These are phyloP conservation scores for Phialophora tarda DNA, from an alignment of 2,329 filamentous ascomycete genomes.

Conservation along the genomic window DNA sequence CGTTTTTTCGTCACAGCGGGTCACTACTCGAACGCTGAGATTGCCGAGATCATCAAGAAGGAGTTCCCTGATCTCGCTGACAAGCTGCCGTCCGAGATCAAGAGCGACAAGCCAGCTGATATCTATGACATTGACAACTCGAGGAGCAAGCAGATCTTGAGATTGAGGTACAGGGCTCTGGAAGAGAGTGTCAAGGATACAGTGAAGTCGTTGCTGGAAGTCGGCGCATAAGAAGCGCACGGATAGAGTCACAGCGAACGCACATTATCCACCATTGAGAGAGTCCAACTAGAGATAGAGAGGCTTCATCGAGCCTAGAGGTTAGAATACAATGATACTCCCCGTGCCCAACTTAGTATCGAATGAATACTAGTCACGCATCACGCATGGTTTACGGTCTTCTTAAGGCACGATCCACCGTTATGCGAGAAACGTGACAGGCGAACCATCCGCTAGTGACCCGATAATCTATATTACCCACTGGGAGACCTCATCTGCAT, in stretches of 20 bases:
- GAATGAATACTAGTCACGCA: not conserved
- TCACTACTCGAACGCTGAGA: slow-evolving; percentile 50
- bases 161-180: slow-evolving; percentile 49
- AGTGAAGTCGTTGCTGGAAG: slow-evolving; percentile 63
- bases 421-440: not conserved
- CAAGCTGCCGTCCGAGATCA: slow-evolving; percentile 54
- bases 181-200: slow-evolving; percentile 49
- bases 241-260: not conserved
- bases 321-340: not conserved
- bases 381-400: not conserved
- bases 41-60: slow-evolving; percentile 51
- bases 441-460: not conserved
- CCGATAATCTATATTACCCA: too few species aligned
- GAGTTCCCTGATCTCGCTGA: slow-evolving; percentile 50
- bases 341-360: not conserved
- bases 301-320: not conserved
- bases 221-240: slow-evolving; percentile 46
- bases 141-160: slow-evolving; percentile 50
- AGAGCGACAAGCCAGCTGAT: slow-evolving; percentile 61
- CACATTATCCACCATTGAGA: not conserved
- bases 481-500: not conserved
- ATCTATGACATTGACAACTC: slow-evolving; percentile 53
- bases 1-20: slow-evolving; percentile 54
- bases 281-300: not conserved
- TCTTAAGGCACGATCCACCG: not conserved